These are phyloP conservation scores for Sophora flavescens DNA, from an alignment of 306 rosid genomes.

Conservation along the genomic window DNA sequence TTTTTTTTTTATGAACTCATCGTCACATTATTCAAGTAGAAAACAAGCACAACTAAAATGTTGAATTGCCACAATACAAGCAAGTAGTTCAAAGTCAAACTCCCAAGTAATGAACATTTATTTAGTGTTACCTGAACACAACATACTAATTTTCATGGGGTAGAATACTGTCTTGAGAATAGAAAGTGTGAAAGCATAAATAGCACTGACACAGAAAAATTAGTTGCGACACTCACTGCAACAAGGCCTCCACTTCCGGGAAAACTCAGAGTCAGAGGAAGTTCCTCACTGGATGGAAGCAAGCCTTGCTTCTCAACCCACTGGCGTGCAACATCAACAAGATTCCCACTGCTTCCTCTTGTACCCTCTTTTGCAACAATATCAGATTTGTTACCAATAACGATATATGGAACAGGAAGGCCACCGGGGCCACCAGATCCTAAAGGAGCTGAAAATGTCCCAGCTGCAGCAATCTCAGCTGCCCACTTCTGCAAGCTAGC, in stretches of 20 bases:
- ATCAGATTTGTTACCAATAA: constrained; percentile 78
- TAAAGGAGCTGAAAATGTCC: constrained; percentile 81
- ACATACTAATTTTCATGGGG: constrained; percentile 5
- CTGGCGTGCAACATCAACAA: constrained; percentile 78
- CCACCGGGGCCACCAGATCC: constrained; percentile 77
- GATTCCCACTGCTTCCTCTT: constrained; percentile 78
- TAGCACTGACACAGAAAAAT: constrained; percentile 10
- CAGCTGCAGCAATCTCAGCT: constrained; percentile 69
- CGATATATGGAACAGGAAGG: constrained; percentile 75
- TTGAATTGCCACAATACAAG: constrained; percentile 3
- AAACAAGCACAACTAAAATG: background rate
- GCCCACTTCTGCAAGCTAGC: constrained; percentile 81
- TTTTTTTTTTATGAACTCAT: too few species aligned
- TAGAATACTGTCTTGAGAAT: background rate
- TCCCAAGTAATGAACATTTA: constrained; percentile 12
- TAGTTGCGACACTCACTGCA: constrained; percentile 57
- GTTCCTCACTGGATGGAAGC: constrained; percentile 78
- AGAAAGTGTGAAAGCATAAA: background rate
- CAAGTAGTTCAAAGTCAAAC: constrained; percentile 1
- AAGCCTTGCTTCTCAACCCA: constrained; percentile 91
- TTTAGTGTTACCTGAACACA: background rate
- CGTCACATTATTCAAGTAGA: background rate
- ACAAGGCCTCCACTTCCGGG: constrained; percentile 70
- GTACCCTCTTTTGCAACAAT: constrained; percentile 74
- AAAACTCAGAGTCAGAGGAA: constrained; percentile 76